Base-by-base conservation (phyloP, 805 yeast genomes). In the Hyphopichia homilentoma region DNA sequence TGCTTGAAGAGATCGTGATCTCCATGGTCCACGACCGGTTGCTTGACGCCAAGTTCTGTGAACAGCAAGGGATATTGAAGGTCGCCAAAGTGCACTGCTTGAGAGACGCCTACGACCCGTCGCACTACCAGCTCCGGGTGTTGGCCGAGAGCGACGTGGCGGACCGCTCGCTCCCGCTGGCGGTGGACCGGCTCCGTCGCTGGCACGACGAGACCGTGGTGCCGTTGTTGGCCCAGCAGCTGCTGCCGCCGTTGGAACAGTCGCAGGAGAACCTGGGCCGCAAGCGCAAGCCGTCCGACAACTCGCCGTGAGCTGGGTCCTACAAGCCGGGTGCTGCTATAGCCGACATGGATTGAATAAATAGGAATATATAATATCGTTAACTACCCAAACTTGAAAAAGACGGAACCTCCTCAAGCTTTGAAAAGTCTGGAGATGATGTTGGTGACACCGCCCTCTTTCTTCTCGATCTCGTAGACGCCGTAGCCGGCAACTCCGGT, bases 401-500 rank as follows among this genome's bases (percentile, higher is more conserved):
- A n/a, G n/a, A n/a, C n/a, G n/a, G n/a, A n/a, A 25, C 25, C 12
- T 18, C 20, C 25, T 45, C 45, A 62, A 16, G 70, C 69, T 40
- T 54, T 59, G 61, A 63, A 65, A 30, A 63, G 30, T 42, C 54
- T 59, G 43, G 59, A 40, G 27, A 76, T 39, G 20, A 79, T 47
- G 34, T 75, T 77, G 21, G 73, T 58, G 27, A 84, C 41, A 27
- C 94, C 94, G 38, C 79, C 79, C 47, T 73, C 79, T 40, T 70
- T 71, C 32, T 78, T 72, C 59, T 84, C 93, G 36, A 84, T 63
- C 39, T 72, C 65, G 56, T 81, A 84, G 27, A 83, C 54, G 35
- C 95, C 95, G 55, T 81, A 84, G 15, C 78, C 74, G 12, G 81
- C 77, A 25, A 82, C 59, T 16, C 73, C 70, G 16, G 85, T 69